Percentiles rank a stretch among this genome's conserved stretches.
Conservation (phyloP, 2,329 filamentous ascomycete species). For the Drechslera avenae region DNA sequence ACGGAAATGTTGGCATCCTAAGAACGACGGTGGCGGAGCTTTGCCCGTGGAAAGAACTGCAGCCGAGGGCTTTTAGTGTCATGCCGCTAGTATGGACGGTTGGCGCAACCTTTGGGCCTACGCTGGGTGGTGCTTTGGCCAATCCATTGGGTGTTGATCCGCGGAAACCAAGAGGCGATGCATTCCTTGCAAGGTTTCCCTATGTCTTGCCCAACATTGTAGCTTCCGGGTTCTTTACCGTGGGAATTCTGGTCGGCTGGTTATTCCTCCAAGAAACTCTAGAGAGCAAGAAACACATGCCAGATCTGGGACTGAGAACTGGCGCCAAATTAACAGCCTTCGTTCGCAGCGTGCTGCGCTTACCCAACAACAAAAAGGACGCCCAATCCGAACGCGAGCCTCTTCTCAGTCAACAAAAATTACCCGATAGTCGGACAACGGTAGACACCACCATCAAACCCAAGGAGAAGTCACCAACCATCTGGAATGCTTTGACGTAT, state of each 20-base stretch:
- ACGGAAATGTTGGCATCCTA: slow-evolving; percentile 86
- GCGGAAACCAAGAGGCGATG: slow-evolving; percentile 63
- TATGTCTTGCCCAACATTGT: slow-evolving; percentile 86
- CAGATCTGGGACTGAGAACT: slow-evolving; percentile 76
- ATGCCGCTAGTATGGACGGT: slow-evolving; percentile 93
- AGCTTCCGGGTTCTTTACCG: slow-evolving; percentile 73
- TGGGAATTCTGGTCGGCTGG: slow-evolving; percentile 74
- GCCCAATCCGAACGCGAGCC: slow-evolving; percentile 34
- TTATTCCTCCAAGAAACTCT: slow-evolving; percentile 89
- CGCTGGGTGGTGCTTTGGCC: slow-evolving; percentile 84
- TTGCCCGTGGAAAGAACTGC: slow-evolving; percentile 82
- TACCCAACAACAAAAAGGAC: slow-evolving; percentile 15
- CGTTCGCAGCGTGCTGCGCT: slow-evolving; percentile 27
- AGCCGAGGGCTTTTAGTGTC: slow-evolving; percentile 86
- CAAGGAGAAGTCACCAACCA: slow-evolving; percentile 39
- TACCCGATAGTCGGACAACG: slow-evolving; percentile 21
- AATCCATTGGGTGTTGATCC: slow-evolving; percentile 79
- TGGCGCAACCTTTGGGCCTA: slow-evolving; percentile 83
- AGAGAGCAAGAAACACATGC: slow-evolving; percentile 67
- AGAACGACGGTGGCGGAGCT: slow-evolving; percentile 91
- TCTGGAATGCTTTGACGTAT: slow-evolving; percentile 70
- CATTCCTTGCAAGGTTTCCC: slow-evolving; percentile 76
- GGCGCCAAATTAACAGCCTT: slow-evolving; percentile 65
- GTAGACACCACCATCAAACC: background rate
- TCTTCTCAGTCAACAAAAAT: slow-evolving; percentile 34